Evolutionary conservation across 2,329 filamentous ascomycete species (phyloP), one percentile per base, ranked within the genome.

Genomic region (Daldinia sp.): DNA sequence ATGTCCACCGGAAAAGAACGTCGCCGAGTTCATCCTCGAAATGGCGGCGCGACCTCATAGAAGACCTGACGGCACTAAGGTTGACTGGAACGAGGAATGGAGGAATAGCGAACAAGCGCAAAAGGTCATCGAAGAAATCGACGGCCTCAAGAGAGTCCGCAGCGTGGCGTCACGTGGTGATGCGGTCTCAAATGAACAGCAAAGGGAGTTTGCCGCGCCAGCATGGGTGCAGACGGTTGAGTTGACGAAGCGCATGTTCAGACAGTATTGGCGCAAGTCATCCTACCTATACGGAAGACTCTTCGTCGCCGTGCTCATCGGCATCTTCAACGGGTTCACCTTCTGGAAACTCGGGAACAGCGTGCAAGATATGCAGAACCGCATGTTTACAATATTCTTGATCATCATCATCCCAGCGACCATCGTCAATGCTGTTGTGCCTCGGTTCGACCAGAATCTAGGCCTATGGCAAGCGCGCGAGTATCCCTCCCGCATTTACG

Each of bases 71-170:
- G 80, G 79, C 5, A 79, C 77, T 20, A 79, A 78, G 60, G 70
- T 92, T 48, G 85, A 93, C 75, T 94, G 92, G 92, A 90, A 92
- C 75, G 86, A 92, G 39, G 90, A 93, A 75, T 94, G 92, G 92
- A 81, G 82, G 28, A 86, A 86, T 50, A 93, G 90, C 0, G 81
- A 87, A 10, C 85, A 93, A 74, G 87, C 88, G 67, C 81, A 83
- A 37, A 78, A 80, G 1, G 81, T 93, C 18, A 78, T 89, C 5
- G 79, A 86, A 10, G 90, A 94, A 73, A 93, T 94, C 63, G 83
- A 89, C 44, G 82, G 83, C 2, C 85, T 92, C 70, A 87, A 88
- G 73, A 61, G 67, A 12, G 54, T 61, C 7, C 73, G 74, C n/a
- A 75, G 74, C 64, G 60, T 61, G 15, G 74, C 67, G 10, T 71